Evolutionary conservation across 2,329 filamentous ascomycete species (phyloP).

Genomic region (Sporothrix phasma): DNA sequence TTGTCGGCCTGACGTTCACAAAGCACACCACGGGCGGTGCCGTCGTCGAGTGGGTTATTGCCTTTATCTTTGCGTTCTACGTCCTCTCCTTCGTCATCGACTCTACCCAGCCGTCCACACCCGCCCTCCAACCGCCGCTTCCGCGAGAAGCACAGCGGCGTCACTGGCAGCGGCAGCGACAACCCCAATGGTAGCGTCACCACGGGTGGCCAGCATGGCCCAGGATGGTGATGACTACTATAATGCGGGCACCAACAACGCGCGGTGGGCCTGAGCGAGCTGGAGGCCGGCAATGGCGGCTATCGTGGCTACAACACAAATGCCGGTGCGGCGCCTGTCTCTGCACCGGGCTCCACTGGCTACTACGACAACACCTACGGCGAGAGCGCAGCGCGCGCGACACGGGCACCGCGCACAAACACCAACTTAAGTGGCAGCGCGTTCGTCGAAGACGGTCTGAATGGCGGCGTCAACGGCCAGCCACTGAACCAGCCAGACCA

Average conservation of each 20-base stretch:
- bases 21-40: conserved; percentile 56
- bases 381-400: conserved; percentile 17
- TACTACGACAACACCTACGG: conserved; percentile 11
- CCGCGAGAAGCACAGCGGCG: conserved; percentile 1
- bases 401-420: conserved; percentile 4
- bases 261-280: neutral
- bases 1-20: conserved; percentile 47
- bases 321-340: neutral
- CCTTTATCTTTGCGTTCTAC: conserved; percentile 82
- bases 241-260: neutral
- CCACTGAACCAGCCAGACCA: neutral
- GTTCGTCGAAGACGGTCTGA: neutral
- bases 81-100: conserved; percentile 80
- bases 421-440: neutral
- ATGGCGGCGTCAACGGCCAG: neutral
- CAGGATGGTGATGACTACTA: neutral
- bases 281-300: neutral
- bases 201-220: neutral
- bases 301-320: neutral
- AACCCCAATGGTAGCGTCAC: neutral
- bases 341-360: neutral
- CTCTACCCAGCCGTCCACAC: conserved; percentile 66
- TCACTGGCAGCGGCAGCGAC: neutral
- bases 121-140: conserved; percentile 28
- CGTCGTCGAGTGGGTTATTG: conserved; percentile 67